Evolutionary conservation across 106 monocot genomes (phyloP).

Genomic region (Dioscorea dumetorum): DNA sequence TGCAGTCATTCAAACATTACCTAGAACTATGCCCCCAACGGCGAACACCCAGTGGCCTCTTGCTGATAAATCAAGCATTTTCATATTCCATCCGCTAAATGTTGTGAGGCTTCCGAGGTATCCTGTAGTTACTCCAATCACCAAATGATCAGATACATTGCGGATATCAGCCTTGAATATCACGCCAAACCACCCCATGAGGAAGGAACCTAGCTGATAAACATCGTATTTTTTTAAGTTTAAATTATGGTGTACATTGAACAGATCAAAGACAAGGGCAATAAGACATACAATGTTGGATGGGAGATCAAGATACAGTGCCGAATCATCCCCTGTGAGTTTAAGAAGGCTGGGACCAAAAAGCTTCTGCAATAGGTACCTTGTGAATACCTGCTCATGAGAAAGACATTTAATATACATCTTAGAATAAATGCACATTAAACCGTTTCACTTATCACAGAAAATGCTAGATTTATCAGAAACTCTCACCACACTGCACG

Average conservation of each 20-base stretch:
- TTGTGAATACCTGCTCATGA: conserved; percentile 44
- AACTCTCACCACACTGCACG: background rate
- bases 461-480: background rate
- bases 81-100: conserved; percentile 99
- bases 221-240: background rate
- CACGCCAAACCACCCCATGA: conserved; percentile 95
- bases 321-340: conserved; percentile 41
- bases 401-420: no score
- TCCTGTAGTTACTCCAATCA: conserved; percentile 77
- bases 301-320: conserved; percentile 62
- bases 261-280: background rate
- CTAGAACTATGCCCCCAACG: conserved; percentile 58
- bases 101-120: conserved; percentile 94
- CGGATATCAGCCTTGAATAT: conserved; percentile 79
- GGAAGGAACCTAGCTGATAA: conserved; percentile 81
- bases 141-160: conserved; percentile 66
- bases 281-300: conserved; percentile 46
- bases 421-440: background rate
- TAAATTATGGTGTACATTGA: background rate
- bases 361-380: conserved; percentile 53
- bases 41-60: conserved; percentile 65
- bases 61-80: conserved; percentile 74
- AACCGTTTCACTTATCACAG: background rate
- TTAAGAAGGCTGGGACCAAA: conserved; percentile 44
- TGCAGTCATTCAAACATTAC: conserved; percentile 22